A percentile compares a stretch with the other conserved stretches of the same genome.
Conservation (phyloP, 306 rosid genomes). For the Sicyos baderoa region DNA sequence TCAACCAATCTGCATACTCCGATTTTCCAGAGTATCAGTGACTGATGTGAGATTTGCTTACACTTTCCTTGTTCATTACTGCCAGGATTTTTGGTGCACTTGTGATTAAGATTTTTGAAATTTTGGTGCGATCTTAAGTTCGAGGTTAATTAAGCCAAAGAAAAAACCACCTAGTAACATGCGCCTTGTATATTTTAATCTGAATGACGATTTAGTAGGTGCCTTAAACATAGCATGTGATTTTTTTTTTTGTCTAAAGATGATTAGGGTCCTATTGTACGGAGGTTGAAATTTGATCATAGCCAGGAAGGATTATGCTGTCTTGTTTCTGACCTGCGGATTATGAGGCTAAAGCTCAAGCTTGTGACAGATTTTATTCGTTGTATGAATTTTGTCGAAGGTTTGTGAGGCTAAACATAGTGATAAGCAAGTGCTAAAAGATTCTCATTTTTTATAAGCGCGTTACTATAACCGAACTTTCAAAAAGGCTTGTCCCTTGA, state of each 20-base stretch:
- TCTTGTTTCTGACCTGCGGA: background rate
- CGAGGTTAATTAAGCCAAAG: background rate
- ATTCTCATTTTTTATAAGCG: conserved; percentile 8
- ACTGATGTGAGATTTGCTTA: background rate
- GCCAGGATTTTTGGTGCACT: background rate
- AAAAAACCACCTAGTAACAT: background rate
- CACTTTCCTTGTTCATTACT: background rate
- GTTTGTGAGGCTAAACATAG: background rate
- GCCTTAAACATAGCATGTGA: conserved; percentile 1
- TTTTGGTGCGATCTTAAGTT: background rate
- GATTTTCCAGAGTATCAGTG: background rate
- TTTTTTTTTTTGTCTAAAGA: background rate
- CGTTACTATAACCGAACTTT: background rate
- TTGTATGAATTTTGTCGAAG: background rate
- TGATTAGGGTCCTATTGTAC: background rate
- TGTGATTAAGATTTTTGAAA: background rate
- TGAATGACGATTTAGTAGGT: background rate
- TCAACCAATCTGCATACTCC: background rate
- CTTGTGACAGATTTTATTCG: background rate
- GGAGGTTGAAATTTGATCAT: conserved; percentile 9
- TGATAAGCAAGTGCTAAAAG: background rate
- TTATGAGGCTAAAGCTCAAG: background rate
- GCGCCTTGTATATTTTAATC: background rate
- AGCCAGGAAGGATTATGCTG: background rate
- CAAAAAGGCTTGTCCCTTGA: conserved; percentile 3